Evolutionary conservation across 179 eudicot species (phyloP).

Genomic region (Beta macrorhiza): DNA sequence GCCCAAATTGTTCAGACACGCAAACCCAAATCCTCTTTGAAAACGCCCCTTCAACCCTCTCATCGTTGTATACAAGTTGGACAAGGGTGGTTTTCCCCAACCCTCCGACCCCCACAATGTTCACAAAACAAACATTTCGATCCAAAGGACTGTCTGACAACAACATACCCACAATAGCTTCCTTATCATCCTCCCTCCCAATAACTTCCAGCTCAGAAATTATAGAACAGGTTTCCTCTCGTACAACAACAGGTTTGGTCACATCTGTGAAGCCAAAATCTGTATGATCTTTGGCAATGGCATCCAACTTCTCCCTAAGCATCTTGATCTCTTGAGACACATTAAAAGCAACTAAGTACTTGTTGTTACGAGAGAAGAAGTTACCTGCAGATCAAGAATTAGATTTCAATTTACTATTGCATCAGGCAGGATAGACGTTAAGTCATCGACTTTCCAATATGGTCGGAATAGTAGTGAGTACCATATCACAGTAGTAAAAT

Average conservation of each 20-base stretch:
- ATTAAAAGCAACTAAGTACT: not conserved
- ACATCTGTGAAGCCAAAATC: not conserved
- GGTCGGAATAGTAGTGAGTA: no score
- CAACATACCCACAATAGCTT: slow-evolving; percentile 8
- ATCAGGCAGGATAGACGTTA: no score
- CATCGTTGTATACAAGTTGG: slow-evolving; percentile 29
- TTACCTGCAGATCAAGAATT: not conserved
- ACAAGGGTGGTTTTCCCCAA: slow-evolving; percentile 35
- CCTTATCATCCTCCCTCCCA: slow-evolving; percentile 32
- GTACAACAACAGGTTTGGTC: not conserved
- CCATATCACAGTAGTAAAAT: no score
- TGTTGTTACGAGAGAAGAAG: slow-evolving; percentile 26
- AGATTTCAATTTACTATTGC: no score
- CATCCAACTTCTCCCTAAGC: slow-evolving; percentile 27
- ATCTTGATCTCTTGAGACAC: slow-evolving; percentile 26
- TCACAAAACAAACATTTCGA: slow-evolving; percentile 9
- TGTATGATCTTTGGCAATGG: slow-evolving; percentile 3
- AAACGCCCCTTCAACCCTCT: slow-evolving; percentile 5
- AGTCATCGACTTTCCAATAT: no score
- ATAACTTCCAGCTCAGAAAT: slow-evolving; percentile 8
- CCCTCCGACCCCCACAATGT: slow-evolving; percentile 30
- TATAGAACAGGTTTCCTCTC: slow-evolving; percentile 20
- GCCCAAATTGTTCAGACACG: slow-evolving; percentile 6
- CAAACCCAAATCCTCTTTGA: slow-evolving; percentile 23
- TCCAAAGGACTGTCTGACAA: not conserved